Percentiles rank a stretch among this genome's conserved stretches.
These are phyloP conservation scores for Colletotrichum sp. DNA, from an alignment of 2,329 filamentous ascomycete genomes.

Conservation along the genomic window DNA sequence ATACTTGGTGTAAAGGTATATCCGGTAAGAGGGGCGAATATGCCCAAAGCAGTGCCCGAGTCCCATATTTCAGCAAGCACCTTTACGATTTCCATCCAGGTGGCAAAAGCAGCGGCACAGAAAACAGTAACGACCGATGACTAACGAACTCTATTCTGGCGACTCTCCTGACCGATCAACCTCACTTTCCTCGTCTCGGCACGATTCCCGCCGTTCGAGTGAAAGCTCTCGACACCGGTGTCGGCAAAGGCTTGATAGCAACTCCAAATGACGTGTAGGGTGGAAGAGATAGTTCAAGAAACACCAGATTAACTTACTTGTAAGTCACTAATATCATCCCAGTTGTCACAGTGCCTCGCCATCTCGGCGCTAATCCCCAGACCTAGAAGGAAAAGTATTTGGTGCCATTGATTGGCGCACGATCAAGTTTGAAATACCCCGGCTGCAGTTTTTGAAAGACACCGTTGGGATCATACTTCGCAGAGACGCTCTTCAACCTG, in stretches of 20 bases:
- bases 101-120: neutral
- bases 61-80: neutral
- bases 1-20: neutral
- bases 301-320: too few species aligned
- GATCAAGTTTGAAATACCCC: conserved; percentile 32
- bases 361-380: too few species aligned
- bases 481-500: conserved; percentile 29
- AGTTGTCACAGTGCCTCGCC: too few species aligned
- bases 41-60: too few species aligned
- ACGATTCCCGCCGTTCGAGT: neutral
- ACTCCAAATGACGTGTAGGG: neutral
- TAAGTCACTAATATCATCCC: too few species aligned
- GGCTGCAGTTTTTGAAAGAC: conserved; percentile 38
- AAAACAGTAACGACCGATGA: too few species aligned
- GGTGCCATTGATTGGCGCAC: conserved; percentile 11
- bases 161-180: too few species aligned
- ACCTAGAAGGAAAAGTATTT: conserved; percentile 2
- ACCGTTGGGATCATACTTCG: conserved; percentile 36
- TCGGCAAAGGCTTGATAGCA: neutral
- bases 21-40: too few species aligned
- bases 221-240: neutral
- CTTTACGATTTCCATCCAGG: too few species aligned
- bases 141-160: too few species aligned
- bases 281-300: too few species aligned
- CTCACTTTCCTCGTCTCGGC: neutral